Conservation (phyloP, 73 alveolate genomes). For the Tetrahymena malaccensis region DNA sequence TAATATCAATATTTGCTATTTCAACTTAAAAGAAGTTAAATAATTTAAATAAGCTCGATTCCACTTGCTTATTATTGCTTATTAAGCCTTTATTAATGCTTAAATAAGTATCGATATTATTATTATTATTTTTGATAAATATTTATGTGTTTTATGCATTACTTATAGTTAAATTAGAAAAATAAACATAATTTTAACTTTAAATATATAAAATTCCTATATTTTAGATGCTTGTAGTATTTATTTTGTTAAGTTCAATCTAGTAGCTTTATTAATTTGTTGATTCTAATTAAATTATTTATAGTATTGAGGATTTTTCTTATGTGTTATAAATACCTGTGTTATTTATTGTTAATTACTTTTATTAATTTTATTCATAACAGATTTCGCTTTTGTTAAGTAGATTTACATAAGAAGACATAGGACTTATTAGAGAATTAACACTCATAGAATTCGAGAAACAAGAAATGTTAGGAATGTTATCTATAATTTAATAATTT, state of each 20-base stretch:
- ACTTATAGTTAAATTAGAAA: background rate
- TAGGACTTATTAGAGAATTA: background rate
- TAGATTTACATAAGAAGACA: background rate
- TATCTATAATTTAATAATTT: too few relatives aligned
- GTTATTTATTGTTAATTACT: too few relatives aligned
- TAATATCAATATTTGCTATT: background rate
- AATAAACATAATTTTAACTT: background rate
- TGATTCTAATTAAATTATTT: too few relatives aligned
- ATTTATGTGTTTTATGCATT: too few relatives aligned
- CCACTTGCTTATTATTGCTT: background rate
- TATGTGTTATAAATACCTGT: background rate
- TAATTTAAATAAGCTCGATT: background rate
- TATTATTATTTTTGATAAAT: too few relatives aligned
- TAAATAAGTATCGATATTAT: background rate
- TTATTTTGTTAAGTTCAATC: too few relatives aligned
- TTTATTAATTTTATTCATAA: too few relatives aligned
- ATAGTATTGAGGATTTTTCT: background rate
- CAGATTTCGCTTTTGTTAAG: background rate
- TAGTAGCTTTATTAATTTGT: background rate
- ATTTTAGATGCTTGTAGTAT: background rate
- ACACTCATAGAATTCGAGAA: background rate
- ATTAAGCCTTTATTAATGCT: background rate
- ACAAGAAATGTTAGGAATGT: background rate
- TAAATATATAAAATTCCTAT: too few relatives aligned
- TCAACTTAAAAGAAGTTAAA: too few relatives aligned